phyloP scores from a whole-genome alignment of 208 protist genomes.

The Endotrypanum monterogeii region DNA sequence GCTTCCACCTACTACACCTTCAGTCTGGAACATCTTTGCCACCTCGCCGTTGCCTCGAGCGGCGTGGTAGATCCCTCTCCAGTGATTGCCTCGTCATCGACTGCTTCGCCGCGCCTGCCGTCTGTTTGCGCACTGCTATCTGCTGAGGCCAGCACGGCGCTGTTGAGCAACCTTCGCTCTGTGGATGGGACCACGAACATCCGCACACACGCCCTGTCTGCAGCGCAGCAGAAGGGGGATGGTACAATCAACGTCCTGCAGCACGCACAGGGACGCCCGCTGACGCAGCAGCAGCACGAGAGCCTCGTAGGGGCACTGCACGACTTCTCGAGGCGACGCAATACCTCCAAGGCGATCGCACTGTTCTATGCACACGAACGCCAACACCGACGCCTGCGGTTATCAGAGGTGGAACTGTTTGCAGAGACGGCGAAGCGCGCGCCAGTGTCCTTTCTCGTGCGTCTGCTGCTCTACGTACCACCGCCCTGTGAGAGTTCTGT shows the following conservation, averaged over 20 bases:
- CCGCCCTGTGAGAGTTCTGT: slow-evolving; percentile 31
- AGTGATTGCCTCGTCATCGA: not conserved
- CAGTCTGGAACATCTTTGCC: slow-evolving; percentile 14
- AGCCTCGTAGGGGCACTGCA: slow-evolving; percentile 34
- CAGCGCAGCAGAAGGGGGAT: not conserved
- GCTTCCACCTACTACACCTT: slow-evolving; percentile 1
- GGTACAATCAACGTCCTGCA: slow-evolving; percentile 13
- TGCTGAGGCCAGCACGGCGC: not conserved
- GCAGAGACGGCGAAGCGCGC: slow-evolving; percentile 39
- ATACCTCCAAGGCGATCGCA: slow-evolving; percentile 34
- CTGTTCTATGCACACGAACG: slow-evolving; percentile 49
- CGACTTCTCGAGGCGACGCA: slow-evolving; percentile 24
- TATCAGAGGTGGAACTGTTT: slow-evolving; percentile 55
- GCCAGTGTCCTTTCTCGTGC: slow-evolving; percentile 38
- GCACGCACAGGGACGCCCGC: slow-evolving; percentile 19
- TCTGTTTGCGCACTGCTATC: not conserved
- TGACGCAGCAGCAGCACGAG: slow-evolving; percentile 39
- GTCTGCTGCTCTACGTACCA: slow-evolving; percentile 34
- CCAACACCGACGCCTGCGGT: slow-evolving; percentile 24
- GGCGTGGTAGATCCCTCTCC: not conserved
- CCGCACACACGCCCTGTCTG: not conserved
- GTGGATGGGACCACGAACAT: not conserved
- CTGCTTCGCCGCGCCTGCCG: not conserved
- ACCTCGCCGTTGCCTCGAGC: slow-evolving; percentile 21
- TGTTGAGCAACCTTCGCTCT: not conserved